Conservation (phyloP, 2,329 filamentous ascomycete species). For the Colletotrichum salicis region DNA sequence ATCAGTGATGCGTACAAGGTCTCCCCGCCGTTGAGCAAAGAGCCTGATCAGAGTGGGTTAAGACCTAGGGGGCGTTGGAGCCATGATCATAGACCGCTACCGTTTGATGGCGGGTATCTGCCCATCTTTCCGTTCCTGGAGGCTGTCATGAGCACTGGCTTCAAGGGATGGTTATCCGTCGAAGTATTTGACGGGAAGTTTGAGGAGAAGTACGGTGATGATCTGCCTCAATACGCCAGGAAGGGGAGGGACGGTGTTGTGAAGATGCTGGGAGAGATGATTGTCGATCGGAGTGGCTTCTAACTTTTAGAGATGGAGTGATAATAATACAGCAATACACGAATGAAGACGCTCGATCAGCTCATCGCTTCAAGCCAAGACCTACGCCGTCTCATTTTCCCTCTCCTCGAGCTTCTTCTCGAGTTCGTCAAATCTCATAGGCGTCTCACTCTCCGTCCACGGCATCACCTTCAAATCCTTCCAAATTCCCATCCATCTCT, state of each 20-base stretch:
- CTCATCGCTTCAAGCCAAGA: neutral
- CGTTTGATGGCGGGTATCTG: slow-evolving; percentile 77
- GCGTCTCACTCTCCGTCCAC: slow-evolving; percentile 36
- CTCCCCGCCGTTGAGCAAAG: slow-evolving; percentile 62
- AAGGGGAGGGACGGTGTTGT: slow-evolving; percentile 37
- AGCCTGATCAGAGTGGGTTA: slow-evolving; percentile 61
- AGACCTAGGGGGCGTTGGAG: slow-evolving; percentile 76
- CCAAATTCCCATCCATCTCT: slow-evolving; percentile 46
- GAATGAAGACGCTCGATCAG: neutral
- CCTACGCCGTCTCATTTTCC: neutral
- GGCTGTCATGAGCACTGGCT: slow-evolving; percentile 75
- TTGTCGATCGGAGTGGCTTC: slow-evolving; percentile 11
- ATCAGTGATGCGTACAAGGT: slow-evolving; percentile 79
- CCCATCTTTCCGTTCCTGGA: slow-evolving; percentile 72
- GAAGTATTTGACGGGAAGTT: slow-evolving; percentile 62
- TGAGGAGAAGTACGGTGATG: slow-evolving; percentile 44
- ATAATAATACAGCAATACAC: no score
- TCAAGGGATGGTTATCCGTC: slow-evolving; percentile 73
- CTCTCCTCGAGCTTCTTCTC: neutral
- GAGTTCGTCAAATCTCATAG: neutral
- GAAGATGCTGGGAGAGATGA: slow-evolving; percentile 29
- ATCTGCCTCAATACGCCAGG: slow-evolving; percentile 40
- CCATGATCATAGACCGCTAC: slow-evolving; percentile 74
- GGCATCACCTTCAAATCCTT: slow-evolving; percentile 41
- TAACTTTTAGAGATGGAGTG: neutral